Base-by-base conservation (phyloP, 305 asterid species). In the Euphrasia arctica region DNA sequence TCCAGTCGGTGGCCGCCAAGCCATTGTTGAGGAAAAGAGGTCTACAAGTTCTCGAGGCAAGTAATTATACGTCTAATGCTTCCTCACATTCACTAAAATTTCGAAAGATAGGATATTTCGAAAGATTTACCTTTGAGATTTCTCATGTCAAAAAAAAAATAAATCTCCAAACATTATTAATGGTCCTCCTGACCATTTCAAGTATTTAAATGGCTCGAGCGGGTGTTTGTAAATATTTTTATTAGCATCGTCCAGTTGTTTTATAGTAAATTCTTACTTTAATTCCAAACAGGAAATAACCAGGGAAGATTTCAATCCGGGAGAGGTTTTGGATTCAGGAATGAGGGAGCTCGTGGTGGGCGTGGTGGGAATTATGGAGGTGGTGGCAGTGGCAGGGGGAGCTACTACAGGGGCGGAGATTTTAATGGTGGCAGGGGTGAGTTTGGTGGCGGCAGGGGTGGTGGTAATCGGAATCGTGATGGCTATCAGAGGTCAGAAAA, bases 1-100 rank as follows among this genome's bases (percentile, higher is more conserved):
- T 64, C 6, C 58, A 57, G 70, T 91, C 70, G 87, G 95, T 66
- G 91, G 80, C 13, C 82, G 88, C 51, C 84, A 79, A 64, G 82
- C 77, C 6, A 63, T 76, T 54, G 83, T 86, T 32, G 96, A 91
- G 81, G 95, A 87, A 70, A 91, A 91, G 88, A 83, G 87, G 83
- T 91, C 98, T 18, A 89, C 96, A n/a, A 80, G 77, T 71, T 74
- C 89, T 15, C 82, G 89, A 83, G 97, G 97, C 71, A 82, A 78
- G 91, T 69, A 15, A 56, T 48, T 45, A 52, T 58, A 39, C 42
- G 42, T 36, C 42, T 6, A 7, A 36, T 36, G 42, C 42, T 5
- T 7, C 42, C 28, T 58, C 27, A 27, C 13, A 0, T 22, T 9
- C 42, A 36, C 41, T 5, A 36, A 15, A 18, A 43, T 59, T 58